Evolutionary conservation across 352 stramenopile genomes (phyloP), one percentile per base, ranked within the genome.

Genomic region (Pythium aquatile): DNA sequence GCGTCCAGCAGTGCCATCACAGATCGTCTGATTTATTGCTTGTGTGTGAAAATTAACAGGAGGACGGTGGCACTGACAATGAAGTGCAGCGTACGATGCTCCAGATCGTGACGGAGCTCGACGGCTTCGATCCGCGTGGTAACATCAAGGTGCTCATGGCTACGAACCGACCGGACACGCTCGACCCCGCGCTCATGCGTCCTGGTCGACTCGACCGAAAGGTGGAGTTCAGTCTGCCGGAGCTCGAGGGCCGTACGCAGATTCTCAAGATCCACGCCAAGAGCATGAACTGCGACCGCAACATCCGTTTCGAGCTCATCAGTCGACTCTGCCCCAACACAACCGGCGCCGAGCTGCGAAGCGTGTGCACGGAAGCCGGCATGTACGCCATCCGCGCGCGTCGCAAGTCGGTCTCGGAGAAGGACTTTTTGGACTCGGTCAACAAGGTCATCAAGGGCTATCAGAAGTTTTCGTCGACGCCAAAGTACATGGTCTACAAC

Each of bases 371-470:
- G 10, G 97, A 99, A 75, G 97, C 97, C n/a, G 97, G 97, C 42
- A 97, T 98, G 94, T 99, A 98, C 79, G 96, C 98, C 11, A 99
- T 99, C 76, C 92, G 98, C 46, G 97, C 96, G 32, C 88, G 98
- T 53, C 94, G 98, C 78, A 99, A 99, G 87, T 97, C 79, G 46
- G 97, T 99, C 58, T 98, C 88, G 65, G 97, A 99, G 74, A 99
- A 99, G 74, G 98, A 99, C 77, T 99, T 99, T 80, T 86, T 99
- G 62, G 97, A 99, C 66, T 98, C 96, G 58, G 97, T 99, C 61
- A 99, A 99, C 82, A 99, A 99, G 84, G 97, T 99, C 62, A 99
- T 99, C 75, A 99, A 99, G 87, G 97, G 97, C 64, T 99, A 99
- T 90, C 98, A 99, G 74, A 99, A 99, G 88, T 99, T 99, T 87